phyloP scores from a whole-genome alignment of 176 grass and related monocot species.

The Carex kokanica region DNA sequence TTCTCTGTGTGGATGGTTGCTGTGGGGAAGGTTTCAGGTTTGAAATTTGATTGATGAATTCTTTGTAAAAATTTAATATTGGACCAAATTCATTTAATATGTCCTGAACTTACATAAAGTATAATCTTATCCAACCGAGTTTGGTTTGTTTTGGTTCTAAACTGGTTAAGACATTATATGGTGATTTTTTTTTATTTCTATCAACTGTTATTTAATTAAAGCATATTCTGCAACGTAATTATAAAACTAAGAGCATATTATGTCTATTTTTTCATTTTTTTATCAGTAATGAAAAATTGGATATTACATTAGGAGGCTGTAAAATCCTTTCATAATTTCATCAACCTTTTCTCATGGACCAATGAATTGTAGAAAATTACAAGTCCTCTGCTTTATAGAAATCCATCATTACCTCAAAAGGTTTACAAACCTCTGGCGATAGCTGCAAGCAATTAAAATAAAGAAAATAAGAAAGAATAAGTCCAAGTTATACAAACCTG shows the following conservation, averaged over 20 bases:
- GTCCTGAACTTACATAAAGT: too few species aligned
- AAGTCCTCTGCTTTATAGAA: neutral
- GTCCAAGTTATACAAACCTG: constrained; percentile 18
- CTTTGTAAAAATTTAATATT: too few species aligned
- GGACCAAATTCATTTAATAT: too few species aligned
- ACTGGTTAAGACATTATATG: too few species aligned
- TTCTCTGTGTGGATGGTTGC: too few species aligned
- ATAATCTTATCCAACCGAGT: too few species aligned
- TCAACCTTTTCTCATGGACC: neutral
- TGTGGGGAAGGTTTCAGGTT: too few species aligned
- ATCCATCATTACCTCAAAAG: neutral
- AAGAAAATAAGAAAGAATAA: neutral
- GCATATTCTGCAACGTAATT: neutral
- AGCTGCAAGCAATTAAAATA: neutral
- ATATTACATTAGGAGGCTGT: neutral
- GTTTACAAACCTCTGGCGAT: neutral
- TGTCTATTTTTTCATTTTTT: neutral
- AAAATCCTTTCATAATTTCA: neutral
- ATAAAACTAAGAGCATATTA: neutral
- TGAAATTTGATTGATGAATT: too few species aligned
- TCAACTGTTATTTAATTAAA: too few species aligned
- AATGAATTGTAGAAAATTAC: neutral
- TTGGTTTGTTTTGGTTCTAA: too few species aligned
- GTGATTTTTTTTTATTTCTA: too few species aligned
- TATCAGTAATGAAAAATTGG: neutral